A percentile compares a stretch with the other conserved stretches of the same genome.
These are phyloP conservation scores for Neonectria neomacrospora DNA, from an alignment of 2,329 filamentous ascomycete species.

Conservation along the genomic window DNA sequence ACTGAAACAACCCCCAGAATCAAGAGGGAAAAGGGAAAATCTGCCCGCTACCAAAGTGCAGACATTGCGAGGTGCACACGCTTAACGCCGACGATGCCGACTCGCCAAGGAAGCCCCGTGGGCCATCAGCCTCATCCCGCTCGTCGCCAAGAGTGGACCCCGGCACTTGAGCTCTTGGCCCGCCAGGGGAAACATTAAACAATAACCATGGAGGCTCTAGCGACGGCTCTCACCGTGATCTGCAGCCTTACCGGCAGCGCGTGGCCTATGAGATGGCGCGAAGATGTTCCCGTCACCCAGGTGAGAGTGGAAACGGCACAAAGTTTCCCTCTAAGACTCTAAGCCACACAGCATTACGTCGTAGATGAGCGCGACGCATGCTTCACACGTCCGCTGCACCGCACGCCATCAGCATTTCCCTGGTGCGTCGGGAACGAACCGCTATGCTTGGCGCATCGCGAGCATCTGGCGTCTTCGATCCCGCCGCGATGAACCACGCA, in stretches of 20 bases:
- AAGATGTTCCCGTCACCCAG: slow-evolving; percentile 10
- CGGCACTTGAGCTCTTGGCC: slow-evolving; percentile 22
- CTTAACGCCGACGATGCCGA: slow-evolving; percentile 23
- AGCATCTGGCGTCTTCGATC: not conserved
- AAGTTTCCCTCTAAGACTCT: slow-evolving; percentile 4
- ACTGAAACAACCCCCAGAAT: slow-evolving; percentile 5
- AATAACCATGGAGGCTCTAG: slow-evolving; percentile 11
- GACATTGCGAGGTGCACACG: not conserved
- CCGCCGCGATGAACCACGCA: not conserved
- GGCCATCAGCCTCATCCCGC: slow-evolving; percentile 38
- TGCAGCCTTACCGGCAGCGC: slow-evolving; percentile 35
- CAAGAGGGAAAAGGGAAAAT: not conserved
- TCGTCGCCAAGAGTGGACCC: slow-evolving; percentile 33
- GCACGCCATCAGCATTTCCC: too few species aligned
- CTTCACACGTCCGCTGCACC: slow-evolving; percentile 6
- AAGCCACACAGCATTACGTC: slow-evolving; percentile 15
- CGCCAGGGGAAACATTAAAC: slow-evolving; percentile 15
- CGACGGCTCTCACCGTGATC: slow-evolving; percentile 28
- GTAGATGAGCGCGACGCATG: not conserved
- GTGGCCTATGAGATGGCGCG: slow-evolving; percentile 8
- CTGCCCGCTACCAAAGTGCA: slow-evolving; percentile 1
- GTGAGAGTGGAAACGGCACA: not conserved
- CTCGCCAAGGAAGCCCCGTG: slow-evolving; percentile 7
- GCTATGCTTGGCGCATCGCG: not conserved
- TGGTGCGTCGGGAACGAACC: not conserved